A percentile compares a stretch with the other conserved stretches of the same genome.
Evolutionary conservation across 768 basidiomycete species (phyloP).

Genomic region (Dendrothele bispora): DNA sequence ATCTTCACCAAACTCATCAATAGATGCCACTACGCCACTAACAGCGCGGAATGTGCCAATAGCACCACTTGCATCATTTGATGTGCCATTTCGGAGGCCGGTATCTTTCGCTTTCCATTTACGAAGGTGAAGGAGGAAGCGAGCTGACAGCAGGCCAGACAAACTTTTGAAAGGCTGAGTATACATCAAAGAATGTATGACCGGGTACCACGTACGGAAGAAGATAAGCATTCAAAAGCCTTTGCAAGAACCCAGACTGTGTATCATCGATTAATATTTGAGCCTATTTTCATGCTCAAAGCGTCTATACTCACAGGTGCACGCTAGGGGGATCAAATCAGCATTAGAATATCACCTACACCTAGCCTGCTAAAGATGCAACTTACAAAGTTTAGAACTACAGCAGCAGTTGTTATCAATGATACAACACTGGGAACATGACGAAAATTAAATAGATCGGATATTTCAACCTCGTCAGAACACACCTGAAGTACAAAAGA

Average conservation of each 20-base stretch:
- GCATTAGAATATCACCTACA: neutral
- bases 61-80: neutral
- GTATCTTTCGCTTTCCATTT: slow-evolving; percentile 5
- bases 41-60: neutral
- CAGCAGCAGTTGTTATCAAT: slow-evolving; percentile 21
- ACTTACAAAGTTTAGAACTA: slow-evolving; percentile 25
- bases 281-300: neutral
- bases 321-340: slow-evolving; percentile 7
- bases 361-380: neutral
- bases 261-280: neutral
- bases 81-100: neutral
- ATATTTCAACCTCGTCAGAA: neutral
- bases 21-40: neutral
- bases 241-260: slow-evolving; percentile 27
- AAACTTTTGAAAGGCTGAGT: neutral
- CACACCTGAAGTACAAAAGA: slow-evolving; percentile 27
- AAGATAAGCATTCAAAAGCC: slow-evolving; percentile 24
- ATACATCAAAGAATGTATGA: neutral
- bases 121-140: slow-evolving; percentile 8
- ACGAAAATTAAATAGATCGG: neutral
- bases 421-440: slow-evolving; percentile 17
- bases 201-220: slow-evolving; percentile 18
- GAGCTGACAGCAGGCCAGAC: slow-evolving; percentile 3
- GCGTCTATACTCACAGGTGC: slow-evolving; percentile 17
- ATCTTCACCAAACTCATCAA: slow-evolving; percentile 4